Conservation (phyloP, 2,329 filamentous ascomycete genomes). For the Beauveria scarabaeidicola region DNA sequence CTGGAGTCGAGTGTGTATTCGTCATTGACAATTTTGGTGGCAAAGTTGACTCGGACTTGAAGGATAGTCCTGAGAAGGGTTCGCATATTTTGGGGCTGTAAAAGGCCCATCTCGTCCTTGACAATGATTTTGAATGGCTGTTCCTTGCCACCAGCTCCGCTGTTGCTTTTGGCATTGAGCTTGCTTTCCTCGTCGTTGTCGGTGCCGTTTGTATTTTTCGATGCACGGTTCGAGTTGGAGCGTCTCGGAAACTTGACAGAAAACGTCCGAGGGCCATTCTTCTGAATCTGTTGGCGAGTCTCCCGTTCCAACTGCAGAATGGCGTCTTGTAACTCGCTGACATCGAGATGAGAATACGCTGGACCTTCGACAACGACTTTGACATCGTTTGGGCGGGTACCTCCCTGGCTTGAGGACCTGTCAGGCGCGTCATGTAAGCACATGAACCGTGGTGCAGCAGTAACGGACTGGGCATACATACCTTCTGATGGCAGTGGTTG, state of each 20-base stretch:
- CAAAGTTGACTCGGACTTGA: conserved; percentile 21
- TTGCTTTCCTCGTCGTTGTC: not conserved
- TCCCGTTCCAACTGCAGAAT: conserved; percentile 24
- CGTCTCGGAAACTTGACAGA: conserved; percentile 4
- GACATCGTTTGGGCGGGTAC: conserved; percentile 1
- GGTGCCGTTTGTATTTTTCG: not conserved
- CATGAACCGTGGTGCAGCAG: not conserved
- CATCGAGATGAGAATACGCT: conserved; percentile 29
- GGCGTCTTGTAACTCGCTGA: conserved; percentile 26
- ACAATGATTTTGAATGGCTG: conserved; percentile 11
- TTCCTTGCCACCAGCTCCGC: not conserved
- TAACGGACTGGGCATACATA: conserved; percentile 11
- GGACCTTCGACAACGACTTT: conserved; percentile 12
- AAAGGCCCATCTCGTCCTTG: conserved; percentile 9
- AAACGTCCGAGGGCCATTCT: not conserved
- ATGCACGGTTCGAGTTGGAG: not conserved
- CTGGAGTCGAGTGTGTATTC: conserved; percentile 23
- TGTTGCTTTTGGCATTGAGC: not conserved
- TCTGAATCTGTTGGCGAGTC: not conserved
- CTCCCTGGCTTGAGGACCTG: conserved; percentile 2
- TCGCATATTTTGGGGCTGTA: conserved; percentile 19
- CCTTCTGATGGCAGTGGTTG: conserved; percentile 18
- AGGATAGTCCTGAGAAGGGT: conserved; percentile 23
- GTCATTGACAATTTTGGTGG: conserved; percentile 23
- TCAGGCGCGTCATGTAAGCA: not conserved